phyloP scores from a whole-genome alignment of 1,284 basidiomycete species.

The Fomitopsis pinicola region DNA sequence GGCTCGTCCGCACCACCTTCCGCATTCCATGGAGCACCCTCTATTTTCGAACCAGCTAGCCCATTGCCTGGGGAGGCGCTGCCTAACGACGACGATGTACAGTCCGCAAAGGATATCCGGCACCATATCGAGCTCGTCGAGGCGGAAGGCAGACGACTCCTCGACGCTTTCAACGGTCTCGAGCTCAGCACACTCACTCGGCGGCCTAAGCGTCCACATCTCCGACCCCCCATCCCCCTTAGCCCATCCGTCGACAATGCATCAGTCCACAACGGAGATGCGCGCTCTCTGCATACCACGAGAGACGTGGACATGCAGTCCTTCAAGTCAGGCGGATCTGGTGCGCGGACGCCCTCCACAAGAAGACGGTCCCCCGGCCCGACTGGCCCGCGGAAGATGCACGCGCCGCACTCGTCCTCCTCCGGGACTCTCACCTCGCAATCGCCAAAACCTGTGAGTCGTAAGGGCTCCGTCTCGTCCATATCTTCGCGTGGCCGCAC shows the following conservation, averaged over 20 bases:
- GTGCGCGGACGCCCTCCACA: slow-evolving; percentile 38
- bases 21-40: slow-evolving; percentile 40
- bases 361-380: slow-evolving; percentile 21
- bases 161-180: slow-evolving; percentile 73
- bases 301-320: slow-evolving; percentile 43
- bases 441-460: slow-evolving; percentile 22
- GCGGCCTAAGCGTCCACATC: slow-evolving; percentile 36
- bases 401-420: slow-evolving; percentile 15
- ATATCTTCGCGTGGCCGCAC: slow-evolving; percentile 37
- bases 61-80: slow-evolving; percentile 34
- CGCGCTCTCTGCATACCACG: slow-evolving; percentile 17
- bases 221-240: slow-evolving; percentile 16
- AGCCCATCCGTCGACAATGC: slow-evolving; percentile 12
- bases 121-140: slow-evolving; percentile 63
- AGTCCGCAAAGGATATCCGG: slow-evolving; percentile 56
- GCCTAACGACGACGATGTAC: slow-evolving; percentile 49
- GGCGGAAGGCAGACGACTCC: slow-evolving; percentile 58
- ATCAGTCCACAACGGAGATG: slow-evolving; percentile 9
- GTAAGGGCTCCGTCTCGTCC: slow-evolving; percentile 49
- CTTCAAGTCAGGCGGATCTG: slow-evolving; percentile 47
- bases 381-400: slow-evolving; percentile 34
- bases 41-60: slow-evolving; percentile 15
- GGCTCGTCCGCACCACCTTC: slow-evolving; percentile 45
- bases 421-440: slow-evolving; percentile 23
- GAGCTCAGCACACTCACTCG: slow-evolving; percentile 65